A percentile compares a stretch with the other conserved stretches of the same genome.
Conservation (phyloP, 768 basidiomycete genomes). For the Pleurotus citrinopileatus region DNA sequence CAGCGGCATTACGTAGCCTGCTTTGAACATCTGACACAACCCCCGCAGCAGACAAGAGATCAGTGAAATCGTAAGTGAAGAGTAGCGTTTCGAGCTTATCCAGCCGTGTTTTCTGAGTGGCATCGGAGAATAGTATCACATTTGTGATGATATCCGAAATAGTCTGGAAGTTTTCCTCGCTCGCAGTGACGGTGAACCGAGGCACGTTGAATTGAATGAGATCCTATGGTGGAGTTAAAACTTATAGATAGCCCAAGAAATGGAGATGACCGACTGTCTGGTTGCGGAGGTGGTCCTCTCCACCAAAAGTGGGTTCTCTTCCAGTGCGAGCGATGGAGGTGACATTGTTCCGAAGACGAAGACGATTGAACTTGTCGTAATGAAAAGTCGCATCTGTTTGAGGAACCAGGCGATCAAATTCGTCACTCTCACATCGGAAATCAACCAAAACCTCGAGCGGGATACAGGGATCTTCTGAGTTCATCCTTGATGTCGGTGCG, state of each 20-base stretch:
- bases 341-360: slow-evolving; percentile 74
- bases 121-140: slow-evolving; percentile 87
- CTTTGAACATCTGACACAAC: slow-evolving; percentile 73
- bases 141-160: slow-evolving; percentile 87
- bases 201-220: slow-evolving; percentile 80
- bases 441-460: slow-evolving; percentile 93
- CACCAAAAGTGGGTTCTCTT: slow-evolving; percentile 31
- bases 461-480: slow-evolving; percentile 53
- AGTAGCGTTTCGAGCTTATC: slow-evolving; percentile 80
- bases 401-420: slow-evolving; percentile 88
- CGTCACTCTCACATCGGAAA: slow-evolving; percentile 72
- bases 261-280: slow-evolving; percentile 48
- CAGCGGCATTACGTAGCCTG: slow-evolving; percentile 62
- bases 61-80: slow-evolving; percentile 87
- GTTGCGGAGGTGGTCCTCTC: slow-evolving; percentile 53
- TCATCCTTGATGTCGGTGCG: slow-evolving; percentile 53
- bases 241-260: background rate
- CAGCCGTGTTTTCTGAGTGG: slow-evolving; percentile 72
- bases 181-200: slow-evolving; percentile 83
- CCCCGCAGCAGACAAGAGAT: slow-evolving; percentile 64
- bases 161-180: slow-evolving; percentile 75
- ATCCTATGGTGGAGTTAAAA: slow-evolving; percentile 48
- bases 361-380: slow-evolving; percentile 93
- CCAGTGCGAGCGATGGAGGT: slow-evolving; percentile 43
- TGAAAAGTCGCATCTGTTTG: slow-evolving; percentile 83